phyloP scores from a whole-genome alignment of 2,329 filamentous ascomycete genomes.

The Colletotrichum sp. region DNA sequence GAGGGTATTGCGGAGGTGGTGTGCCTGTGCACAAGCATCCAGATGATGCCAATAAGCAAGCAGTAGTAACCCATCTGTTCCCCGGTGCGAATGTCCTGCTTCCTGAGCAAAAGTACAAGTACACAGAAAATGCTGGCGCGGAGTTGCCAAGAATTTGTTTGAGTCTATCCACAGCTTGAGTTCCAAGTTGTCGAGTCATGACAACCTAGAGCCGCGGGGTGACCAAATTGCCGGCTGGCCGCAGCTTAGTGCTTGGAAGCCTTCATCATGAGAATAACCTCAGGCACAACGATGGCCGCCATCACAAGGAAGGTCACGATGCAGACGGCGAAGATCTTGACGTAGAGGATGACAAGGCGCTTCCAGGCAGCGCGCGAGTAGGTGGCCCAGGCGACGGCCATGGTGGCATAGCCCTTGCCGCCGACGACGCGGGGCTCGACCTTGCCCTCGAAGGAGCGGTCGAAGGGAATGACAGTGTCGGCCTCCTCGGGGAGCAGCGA shows the following conservation, averaged over 20 bases:
- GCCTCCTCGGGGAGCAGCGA: slow-evolving; percentile 82
- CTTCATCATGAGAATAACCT: slow-evolving; percentile 50
- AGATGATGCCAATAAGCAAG: not conserved
- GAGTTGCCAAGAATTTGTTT: not conserved
- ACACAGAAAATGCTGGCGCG: not conserved
- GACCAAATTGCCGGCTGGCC: not conserved
- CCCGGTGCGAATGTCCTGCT: not conserved
- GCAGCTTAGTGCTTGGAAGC: slow-evolving; percentile 7
- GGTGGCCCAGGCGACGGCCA: slow-evolving; percentile 79
- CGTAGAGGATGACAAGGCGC: slow-evolving; percentile 75
- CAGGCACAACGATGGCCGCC: slow-evolving; percentile 51
- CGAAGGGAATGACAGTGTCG: slow-evolving; percentile 87
- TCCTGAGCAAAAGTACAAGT: not conserved
- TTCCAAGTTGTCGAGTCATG: not conserved
- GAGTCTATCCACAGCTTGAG: not conserved
- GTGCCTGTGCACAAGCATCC: not conserved
- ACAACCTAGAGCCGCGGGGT: not conserved
- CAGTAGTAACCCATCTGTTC: not conserved
- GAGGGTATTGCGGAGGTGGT: not conserved
- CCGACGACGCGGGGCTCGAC: slow-evolving; percentile 77
- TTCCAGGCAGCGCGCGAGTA: slow-evolving; percentile 76
- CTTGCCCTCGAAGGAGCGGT: slow-evolving; percentile 82
- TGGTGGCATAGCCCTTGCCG: slow-evolving; percentile 72
- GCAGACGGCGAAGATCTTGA: slow-evolving; percentile 70
- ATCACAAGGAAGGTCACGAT: slow-evolving; percentile 53